Evolutionary conservation across 768 basidiomycete species (phyloP), one percentile per base, ranked within the genome.

Genomic region (Nevesoporus exiguus): DNA sequence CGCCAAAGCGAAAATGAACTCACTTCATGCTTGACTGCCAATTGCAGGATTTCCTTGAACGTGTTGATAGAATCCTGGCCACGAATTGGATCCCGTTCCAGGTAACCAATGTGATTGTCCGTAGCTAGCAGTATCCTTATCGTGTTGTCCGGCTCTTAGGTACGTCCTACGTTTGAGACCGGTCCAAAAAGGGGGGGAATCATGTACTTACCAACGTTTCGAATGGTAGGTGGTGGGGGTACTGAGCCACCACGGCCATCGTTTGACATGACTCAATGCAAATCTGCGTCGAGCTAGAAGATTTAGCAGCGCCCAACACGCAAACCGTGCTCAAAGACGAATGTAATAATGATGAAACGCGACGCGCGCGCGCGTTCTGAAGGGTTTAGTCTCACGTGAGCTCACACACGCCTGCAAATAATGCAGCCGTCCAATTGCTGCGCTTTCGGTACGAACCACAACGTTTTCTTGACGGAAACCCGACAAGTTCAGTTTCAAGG

Each of bases 41-140:
- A 74, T 66, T 97, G 85, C 19, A 99, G 74, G 47, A 99, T 92
- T 74, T 99, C 97, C 61, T 80, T 81, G 73, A 99, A 99, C 0
- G 95, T 91, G 70, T 96, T 89, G 62, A 99, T 90, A 3, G 93
- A 90, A 67, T 99, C 97, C 70, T 92, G 88, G 0, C 96, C 94
- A 29, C 97, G 82, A 40, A 98, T 78, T 2, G 97, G 95, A 66
- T 99, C 97, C 56, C 93, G 80, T 72, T 98, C 96, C 57, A 88
- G 80, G 73, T 92, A 97, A 0, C 97, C 97, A 57, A 99, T 89
- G 64, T 98, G 95, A 61, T 93, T 96, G 73, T 98, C 95, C 0
- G 95, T 97, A 7, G 95, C 95, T 7, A 98, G 83, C 67, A 98
- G 71, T 63, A 98, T 93, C 56, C 74, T 78, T 55, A 93, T 84